A percentile compares a stretch with the other conserved stretches of the same genome.
These are phyloP conservation scores for Paracamarosporium sp. DNA, from an alignment of 2,329 filamentous ascomycete genomes.

Conservation along the genomic window DNA sequence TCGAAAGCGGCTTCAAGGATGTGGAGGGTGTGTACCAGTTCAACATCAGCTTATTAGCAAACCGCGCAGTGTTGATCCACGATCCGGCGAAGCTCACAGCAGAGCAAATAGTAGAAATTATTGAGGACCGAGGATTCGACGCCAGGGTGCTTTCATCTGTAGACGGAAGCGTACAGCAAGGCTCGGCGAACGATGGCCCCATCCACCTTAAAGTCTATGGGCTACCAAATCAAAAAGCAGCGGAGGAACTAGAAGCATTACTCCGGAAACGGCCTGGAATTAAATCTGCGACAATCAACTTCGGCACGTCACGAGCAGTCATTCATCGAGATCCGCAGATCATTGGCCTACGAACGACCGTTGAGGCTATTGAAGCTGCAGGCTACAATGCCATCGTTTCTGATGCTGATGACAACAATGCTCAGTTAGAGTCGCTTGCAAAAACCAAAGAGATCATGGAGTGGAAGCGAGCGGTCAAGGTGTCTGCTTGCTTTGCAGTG, in stretches of 20 bases:
- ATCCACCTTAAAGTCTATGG: slow-evolving; percentile 88
- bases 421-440: slow-evolving; percentile 91
- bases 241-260: slow-evolving; percentile 72
- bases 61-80: slow-evolving; percentile 87
- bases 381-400: slow-evolving; percentile 90
- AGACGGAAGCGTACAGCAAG: slow-evolving; percentile 60
- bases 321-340: slow-evolving; percentile 75
- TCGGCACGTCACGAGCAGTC: slow-evolving; percentile 75
- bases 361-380: slow-evolving; percentile 79
- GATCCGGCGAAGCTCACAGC: slow-evolving; percentile 73
- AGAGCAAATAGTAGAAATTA: slow-evolving; percentile 78
- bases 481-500: slow-evolving; percentile 80
- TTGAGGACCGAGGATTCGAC: slow-evolving; percentile 91
- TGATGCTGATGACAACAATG: slow-evolving; percentile 94
- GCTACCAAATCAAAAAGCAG: slow-evolving; percentile 72
- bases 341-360: slow-evolving; percentile 80
- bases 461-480: slow-evolving; percentile 82
- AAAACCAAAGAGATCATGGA: slow-evolving; percentile 97
- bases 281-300: slow-evolving; percentile 73
- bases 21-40: slow-evolving; percentile 83
- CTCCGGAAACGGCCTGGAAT: slow-evolving; percentile 74
- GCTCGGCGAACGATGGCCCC: slow-evolving; percentile 63
- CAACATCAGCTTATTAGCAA: slow-evolving; percentile 93
- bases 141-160: slow-evolving; percentile 81
- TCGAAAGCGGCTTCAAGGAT: slow-evolving; percentile 81